Conservation (phyloP, 306 rosid genomes). For the Elaeagnus macrophylla region DNA sequence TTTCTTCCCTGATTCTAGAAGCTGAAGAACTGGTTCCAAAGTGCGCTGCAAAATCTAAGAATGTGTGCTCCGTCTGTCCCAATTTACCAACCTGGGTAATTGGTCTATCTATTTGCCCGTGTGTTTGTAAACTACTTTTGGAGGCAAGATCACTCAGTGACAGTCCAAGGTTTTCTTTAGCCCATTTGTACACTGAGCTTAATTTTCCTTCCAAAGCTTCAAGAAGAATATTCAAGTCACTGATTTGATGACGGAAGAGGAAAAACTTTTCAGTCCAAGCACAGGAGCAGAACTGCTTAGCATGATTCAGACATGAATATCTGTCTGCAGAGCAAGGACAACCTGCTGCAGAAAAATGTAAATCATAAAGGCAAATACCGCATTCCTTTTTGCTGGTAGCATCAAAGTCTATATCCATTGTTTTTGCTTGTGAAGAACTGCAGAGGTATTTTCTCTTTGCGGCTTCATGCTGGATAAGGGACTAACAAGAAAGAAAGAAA, state of each 20-base stretch:
- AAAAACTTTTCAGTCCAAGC: conserved; percentile 47
- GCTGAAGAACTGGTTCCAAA: not conserved
- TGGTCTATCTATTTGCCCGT: conserved; percentile 10
- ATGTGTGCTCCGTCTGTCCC: conserved; percentile 16
- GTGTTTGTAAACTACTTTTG: conserved; percentile 23
- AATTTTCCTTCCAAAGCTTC: conserved; percentile 77
- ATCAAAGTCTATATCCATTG: conserved; percentile 41
- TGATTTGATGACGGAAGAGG: conserved; percentile 50
- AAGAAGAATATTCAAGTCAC: conserved; percentile 50
- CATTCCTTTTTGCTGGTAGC: conserved; percentile 59
- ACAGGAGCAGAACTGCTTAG: conserved; percentile 73
- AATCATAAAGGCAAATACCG: conserved; percentile 53
- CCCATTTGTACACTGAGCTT: conserved; percentile 58
- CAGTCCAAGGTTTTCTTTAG: conserved; percentile 60
- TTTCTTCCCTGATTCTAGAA: conserved; percentile 11
- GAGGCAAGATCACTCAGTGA: conserved; percentile 23
- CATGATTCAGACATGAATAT: conserved; percentile 71
- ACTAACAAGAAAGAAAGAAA: conserved; percentile 31
- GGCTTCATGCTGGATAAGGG: conserved; percentile 46
- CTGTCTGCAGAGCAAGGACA: conserved; percentile 58
- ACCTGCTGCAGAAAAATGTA: conserved; percentile 62
- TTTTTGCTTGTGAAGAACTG: conserved; percentile 29
- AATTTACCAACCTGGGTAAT: not conserved
- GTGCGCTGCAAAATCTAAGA: conserved; percentile 5
- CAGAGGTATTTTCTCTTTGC: conserved; percentile 53